Evolutionary conservation across 768 basidiomycete species (phyloP).

Genomic region (Boletus rubroflammeus): DNA sequence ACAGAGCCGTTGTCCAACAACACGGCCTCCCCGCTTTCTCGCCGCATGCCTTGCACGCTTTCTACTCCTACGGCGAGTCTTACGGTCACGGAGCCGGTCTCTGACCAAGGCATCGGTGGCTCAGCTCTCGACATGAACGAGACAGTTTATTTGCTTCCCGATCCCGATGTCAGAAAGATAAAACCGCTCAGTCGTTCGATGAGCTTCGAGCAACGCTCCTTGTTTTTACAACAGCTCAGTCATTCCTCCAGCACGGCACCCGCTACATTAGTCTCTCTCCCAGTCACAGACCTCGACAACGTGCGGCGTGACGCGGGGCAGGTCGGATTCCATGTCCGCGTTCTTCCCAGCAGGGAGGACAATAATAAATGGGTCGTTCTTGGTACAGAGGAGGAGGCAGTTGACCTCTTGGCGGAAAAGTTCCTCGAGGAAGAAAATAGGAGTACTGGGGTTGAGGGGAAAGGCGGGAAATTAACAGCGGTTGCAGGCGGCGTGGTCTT

Average conservation of each 20-base stretch:
- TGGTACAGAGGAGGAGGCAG: slow-evolving; percentile 48
- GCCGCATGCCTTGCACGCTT: slow-evolving; percentile 57
- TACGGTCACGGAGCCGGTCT: slow-evolving; percentile 24
- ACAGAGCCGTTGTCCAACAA: not conserved
- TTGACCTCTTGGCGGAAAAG: slow-evolving; percentile 32
- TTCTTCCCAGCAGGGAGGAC: slow-evolving; percentile 31
- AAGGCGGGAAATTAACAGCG: slow-evolving; percentile 35
- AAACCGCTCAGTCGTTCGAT: slow-evolving; percentile 44
- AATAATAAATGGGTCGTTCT: slow-evolving; percentile 47
- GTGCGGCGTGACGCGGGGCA: slow-evolving; percentile 40
- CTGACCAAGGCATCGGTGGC: slow-evolving; percentile 32
- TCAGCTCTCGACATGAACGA: slow-evolving; percentile 23
- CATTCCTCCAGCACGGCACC: slow-evolving; percentile 33
- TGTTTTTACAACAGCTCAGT: slow-evolving; percentile 46
- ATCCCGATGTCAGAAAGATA: slow-evolving; percentile 9
- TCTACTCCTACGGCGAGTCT: slow-evolving; percentile 43
- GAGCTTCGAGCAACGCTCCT: slow-evolving; percentile 49
- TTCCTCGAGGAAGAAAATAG: slow-evolving; percentile 32
- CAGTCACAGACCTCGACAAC: slow-evolving; percentile 40
- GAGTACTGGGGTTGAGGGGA: slow-evolving; percentile 14
- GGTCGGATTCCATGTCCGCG: slow-evolving; percentile 42
- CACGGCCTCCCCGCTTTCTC: slow-evolving; percentile 20
- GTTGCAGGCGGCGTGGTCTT: slow-evolving; percentile 57
- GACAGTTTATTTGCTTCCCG: slow-evolving; percentile 25
- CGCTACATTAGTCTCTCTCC: slow-evolving; percentile 49